phyloP scores from a whole-genome alignment of 257 asterid species.

The Plantago elongata region DNA sequence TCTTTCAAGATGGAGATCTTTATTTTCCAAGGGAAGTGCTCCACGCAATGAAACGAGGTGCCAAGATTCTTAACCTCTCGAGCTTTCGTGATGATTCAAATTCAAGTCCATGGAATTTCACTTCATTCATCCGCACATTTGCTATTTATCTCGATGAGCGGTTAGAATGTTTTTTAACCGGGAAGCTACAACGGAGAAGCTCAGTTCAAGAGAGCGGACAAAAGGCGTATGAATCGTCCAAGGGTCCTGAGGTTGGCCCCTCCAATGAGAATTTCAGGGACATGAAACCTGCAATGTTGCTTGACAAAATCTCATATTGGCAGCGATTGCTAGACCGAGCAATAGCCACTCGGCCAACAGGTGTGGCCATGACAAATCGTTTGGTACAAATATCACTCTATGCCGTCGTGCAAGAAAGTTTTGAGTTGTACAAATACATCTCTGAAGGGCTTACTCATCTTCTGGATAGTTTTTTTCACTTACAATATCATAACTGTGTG shows the following conservation, averaged over 20 bases:
- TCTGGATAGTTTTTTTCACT: constrained; percentile 62
- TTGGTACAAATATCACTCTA: constrained; percentile 53
- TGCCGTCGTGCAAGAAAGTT: constrained; percentile 75
- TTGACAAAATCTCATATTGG: constrained; percentile 66
- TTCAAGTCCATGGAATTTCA: constrained; percentile 83
- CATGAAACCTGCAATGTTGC: constrained; percentile 71
- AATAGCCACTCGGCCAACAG: constrained; percentile 70
- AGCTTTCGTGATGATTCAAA: constrained; percentile 72
- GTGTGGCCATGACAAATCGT: constrained; percentile 47
- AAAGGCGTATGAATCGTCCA: constrained; percentile 19
- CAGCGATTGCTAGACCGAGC: constrained; percentile 73
- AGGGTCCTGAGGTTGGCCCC: constrained; percentile 20
- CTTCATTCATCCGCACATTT: constrained; percentile 75
- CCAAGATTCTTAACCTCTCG: constrained; percentile 67
- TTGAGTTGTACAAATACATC: constrained; percentile 63
- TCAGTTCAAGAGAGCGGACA: constrained; percentile 20
- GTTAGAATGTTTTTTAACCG: constrained; percentile 69
- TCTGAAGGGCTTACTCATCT: constrained; percentile 66
- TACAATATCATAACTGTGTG: constrained; percentile 61
- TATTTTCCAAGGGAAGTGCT: constrained; percentile 87
- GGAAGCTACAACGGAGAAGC: constrained; percentile 61
- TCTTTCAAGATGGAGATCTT: constrained; percentile 86
- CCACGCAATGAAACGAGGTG: constrained; percentile 79
- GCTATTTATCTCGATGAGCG: constrained; percentile 82
- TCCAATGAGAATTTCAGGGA: constrained; percentile 47